Conservation (phyloP, 225 moss, liverwort and hornwort species). For the Polytrichum commune region DNA sequence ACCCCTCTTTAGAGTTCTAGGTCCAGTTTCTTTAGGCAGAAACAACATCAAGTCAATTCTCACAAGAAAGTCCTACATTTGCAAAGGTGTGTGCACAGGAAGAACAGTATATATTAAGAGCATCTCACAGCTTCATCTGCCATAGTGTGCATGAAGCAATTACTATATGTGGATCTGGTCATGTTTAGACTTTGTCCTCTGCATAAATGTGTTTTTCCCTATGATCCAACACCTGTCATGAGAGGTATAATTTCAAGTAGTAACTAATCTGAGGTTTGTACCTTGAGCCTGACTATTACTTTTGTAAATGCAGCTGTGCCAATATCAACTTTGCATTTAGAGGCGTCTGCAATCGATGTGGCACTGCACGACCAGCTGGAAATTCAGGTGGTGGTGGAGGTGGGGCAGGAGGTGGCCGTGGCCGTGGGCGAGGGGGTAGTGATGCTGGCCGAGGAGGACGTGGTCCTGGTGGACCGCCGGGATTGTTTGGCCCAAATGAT, state of each 20-base stretch:
- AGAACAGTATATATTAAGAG: neutral
- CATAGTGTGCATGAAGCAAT: neutral
- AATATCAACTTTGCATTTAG: constrained; percentile 91
- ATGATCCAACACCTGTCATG: too few species aligned
- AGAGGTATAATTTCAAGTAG: too few species aligned
- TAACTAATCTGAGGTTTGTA: neutral
- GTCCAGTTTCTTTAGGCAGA: too few species aligned
- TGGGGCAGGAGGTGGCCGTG: constrained; percentile 55
- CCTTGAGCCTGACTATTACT: neutral
- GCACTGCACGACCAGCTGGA: constrained; percentile 68
- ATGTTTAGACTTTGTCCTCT: too few species aligned
- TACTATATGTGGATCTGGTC: too few species aligned
- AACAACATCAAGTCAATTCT: too few species aligned
- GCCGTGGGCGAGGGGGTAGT: constrained; percentile 57
- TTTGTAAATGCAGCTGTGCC: constrained; percentile 56
- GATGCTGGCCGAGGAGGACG: constrained; percentile 55
- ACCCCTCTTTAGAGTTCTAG: neutral
- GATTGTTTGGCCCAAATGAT: constrained; percentile 88
- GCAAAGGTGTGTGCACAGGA: too few species aligned
- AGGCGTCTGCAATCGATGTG: constrained; percentile 87
- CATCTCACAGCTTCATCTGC: neutral
- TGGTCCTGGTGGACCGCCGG: constrained; percentile 70
- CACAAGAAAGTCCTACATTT: too few species aligned
- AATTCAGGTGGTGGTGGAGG: constrained; percentile 55
- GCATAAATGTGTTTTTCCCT: too few species aligned